Evolutionary conservation across 2,329 filamentous ascomycete genomes (phyloP), one percentile per base, ranked within the genome.

Genomic region (Sclerotinia nivalis): DNA sequence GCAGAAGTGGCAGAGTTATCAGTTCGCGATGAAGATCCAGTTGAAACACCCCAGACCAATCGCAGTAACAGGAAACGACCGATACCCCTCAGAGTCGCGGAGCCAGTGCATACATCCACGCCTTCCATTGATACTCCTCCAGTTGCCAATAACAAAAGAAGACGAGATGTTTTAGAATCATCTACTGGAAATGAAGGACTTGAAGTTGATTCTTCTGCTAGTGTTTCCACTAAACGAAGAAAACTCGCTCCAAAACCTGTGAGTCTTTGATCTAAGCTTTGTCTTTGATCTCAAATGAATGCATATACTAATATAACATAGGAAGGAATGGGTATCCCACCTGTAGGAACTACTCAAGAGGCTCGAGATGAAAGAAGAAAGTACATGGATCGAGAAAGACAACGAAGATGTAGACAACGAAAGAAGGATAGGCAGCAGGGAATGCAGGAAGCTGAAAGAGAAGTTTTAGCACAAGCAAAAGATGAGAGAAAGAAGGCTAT

Each of bases 381-480:
- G n/a, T 60, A 60, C 22, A 68, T 68, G 66, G 55, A 68, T 20
- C 15, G 66, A 62, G 54, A 68, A 25, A 47, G 66, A 61, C 66
- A 68, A 50, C 55, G 66, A 31, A 61, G 55, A 45, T 59, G 56
- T 20, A 40, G 66, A 59, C 54, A 68, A 50, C 55, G 55, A 22
- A 68, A 68, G 45, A 68, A 61, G 66, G 40, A 50, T 3, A 68
- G 47, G 10, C 65, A 67, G 37, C 52, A 59, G 47, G 65, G 40
- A 22, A 34, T 49, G 43, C 65, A 67, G 20, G 37, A 28, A 40
- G 52, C 6, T 3, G 65, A 58, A 13, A 20, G 40, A 49, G 65
- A 49, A 4, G 54, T 25, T 20, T 25, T 49, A 4, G 43, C 52
- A 12, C 40, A 67, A 22, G 65, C 37, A 4, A 60, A 67, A 67